Base-by-base conservation (phyloP, 768 basidiomycete species). In the Pisolithus sp. region DNA sequence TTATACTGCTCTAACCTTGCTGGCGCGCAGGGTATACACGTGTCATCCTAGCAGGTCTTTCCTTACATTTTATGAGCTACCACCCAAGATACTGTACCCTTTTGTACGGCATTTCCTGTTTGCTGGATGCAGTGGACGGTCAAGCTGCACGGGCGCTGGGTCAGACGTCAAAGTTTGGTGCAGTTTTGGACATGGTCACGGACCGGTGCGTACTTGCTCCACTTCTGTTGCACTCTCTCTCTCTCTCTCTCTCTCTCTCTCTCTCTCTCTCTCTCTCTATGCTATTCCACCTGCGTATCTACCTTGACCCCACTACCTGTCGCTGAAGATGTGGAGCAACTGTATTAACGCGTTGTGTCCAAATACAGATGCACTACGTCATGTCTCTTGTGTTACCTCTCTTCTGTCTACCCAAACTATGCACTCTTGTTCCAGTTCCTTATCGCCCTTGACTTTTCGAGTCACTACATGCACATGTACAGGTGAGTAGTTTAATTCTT, bases 391-490 rank as follows among this genome's bases (percentile, higher is more conserved):
- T 95, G 92, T 68, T 97, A 93, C 74, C 81, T 99, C 31, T 83
- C 93, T 17, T 86, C 86, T 9, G 91, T 82, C 48, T 98, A 97
- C 72, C 93, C 93, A 4, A 61, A 70, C n/a, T 90, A 76, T 56
- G 89, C 94, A 3, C 72, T 95, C 31, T 61, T 84, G 46, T 97
- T 99, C 76, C 93, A 96, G 70, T 86, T 90, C 72, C 81, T 99
- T 55, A 99, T 99, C 70, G 83, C 94, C 0, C 81, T 99, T 52
- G 96, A 99, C 68, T 99, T 99, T 67, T 86, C 89, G 60, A 95
- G 92, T 59, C 96, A 98, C 70, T 98, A 98, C 71, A 97, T 98
- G 83, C 96, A 98, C 69, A 99, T 98, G 96, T 96, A 97, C 69
- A 96, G 95, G 95, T 94, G 61, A 48, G 78, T 62, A 59, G 53